phyloP scores from a whole-genome alignment of 352 stramenopile genomes.

The Phytophthora pinifolia region DNA sequence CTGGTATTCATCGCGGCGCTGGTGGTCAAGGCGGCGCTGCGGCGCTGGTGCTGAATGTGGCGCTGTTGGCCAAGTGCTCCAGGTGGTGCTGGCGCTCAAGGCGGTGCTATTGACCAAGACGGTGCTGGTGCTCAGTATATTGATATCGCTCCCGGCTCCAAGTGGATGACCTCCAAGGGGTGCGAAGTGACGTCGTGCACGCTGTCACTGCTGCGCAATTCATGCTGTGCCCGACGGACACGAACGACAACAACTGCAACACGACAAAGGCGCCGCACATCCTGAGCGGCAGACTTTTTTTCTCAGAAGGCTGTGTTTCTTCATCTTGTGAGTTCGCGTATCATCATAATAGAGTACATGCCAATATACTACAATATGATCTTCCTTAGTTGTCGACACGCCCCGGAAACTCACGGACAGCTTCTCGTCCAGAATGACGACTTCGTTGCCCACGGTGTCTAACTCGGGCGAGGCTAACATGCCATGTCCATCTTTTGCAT shows the following conservation, averaged over 20 bases:
- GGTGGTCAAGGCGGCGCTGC: too few species aligned
- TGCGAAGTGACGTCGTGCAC: constrained; percentile 28
- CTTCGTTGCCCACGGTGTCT: constrained; percentile 14
- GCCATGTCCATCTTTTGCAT: constrained; percentile 64
- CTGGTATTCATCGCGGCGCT: too few species aligned
- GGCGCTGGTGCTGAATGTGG: too few species aligned
- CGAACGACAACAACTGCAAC: constrained; percentile 48
- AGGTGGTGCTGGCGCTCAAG: too few species aligned
- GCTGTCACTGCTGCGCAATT: constrained; percentile 40
- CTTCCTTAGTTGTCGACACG: constrained; percentile 12
- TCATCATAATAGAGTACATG: constrained; percentile 21
- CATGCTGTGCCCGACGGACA: constrained; percentile 60
- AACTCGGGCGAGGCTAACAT: constrained; percentile 29
- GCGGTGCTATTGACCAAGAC: too few species aligned
- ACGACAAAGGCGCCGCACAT: constrained; percentile 49
- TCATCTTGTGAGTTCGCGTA: constrained; percentile 22
- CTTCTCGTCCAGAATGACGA: constrained; percentile 16
- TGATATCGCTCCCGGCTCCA: constrained; percentile 45
- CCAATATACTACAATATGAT: too few species aligned
- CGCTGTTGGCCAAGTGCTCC: too few species aligned
- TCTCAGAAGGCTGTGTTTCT: constrained; percentile 1
- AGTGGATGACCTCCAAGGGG: constrained; percentile 56
- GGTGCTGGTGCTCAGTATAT: too few species aligned
- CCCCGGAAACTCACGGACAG: constrained; percentile 16
- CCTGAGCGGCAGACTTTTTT: too few species aligned